Base-by-base conservation (phyloP, 371 early-diverging fungal genomes). In the Nematocida major region DNA sequence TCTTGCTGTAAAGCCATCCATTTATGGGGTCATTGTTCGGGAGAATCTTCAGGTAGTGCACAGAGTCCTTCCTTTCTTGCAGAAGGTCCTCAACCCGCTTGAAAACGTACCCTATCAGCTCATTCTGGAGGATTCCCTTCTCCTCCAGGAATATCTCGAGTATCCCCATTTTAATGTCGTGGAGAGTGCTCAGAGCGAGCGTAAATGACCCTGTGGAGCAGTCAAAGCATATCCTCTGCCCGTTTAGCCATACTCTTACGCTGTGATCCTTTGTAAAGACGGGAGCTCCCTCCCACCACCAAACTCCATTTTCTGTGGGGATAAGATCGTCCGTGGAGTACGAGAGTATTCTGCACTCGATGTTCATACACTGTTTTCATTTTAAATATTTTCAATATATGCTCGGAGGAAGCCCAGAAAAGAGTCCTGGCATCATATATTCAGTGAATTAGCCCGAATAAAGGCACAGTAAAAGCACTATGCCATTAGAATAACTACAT, bases 231-330 rank as follows among this genome's bases (percentile, higher is more conserved):
- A 73, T 34, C 24, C 28, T 62, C 42, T 53, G n/a, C 38, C 76
- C 76, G 48, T 73, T 73, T 38, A 24, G 40, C 32, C 15, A 48
- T 32, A 61, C 42, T 28, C 51, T 62, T 4, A 73, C 51, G 3
- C 13, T 20, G 32, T 73, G 34, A 7, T 62, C 76, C 4, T 11
- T 28, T 0, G 53, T 63, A 36, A 73, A 65, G 20, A 73, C 47
- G 34, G 76, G 76, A 1, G 76, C 76, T 3, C 76, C 76, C 22
- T 73, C 76, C 76, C 76, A 73, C 63, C 61, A 63, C 76, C 76
- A 73, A 2, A 42, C 9, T 30, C 2, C 18, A 50, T 42, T 34
- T 7, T 57, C 36, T 34, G 13, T 5, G 18, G 7, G 13, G 34
- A 22, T 34, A 32, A 57, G 57, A 34, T 30, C 30, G 18, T 57